Base-by-base conservation (phyloP, 1,284 basidiomycete species). In the Anthracocystis panici-leucophaei region DNA sequence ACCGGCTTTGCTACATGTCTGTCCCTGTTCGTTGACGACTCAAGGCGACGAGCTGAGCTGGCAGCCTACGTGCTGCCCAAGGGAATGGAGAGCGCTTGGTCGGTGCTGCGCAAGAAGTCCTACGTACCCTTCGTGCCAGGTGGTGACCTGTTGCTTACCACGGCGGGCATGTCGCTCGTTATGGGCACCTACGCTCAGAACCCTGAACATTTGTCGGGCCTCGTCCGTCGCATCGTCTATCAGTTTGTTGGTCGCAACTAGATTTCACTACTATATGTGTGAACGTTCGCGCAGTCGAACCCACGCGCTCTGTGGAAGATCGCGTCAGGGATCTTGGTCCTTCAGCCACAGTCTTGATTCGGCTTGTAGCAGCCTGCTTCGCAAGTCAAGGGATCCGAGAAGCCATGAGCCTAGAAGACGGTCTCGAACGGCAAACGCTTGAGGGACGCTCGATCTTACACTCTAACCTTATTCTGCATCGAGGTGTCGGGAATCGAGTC, bases 31-130 rank as follows among this genome's bases (percentile, higher is more conserved):
- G 89, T 96, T 5, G 96, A 99, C 82, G 94, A 94, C 82, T 91
- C 90, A 85, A 87, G 90, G 55, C 88, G 94, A 16, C 88, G 93
- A 14, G 90, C 90, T 3, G 94, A 96, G 86, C 87, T 96, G 72
- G 94, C 95, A 29, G 95, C 97, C 91, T 99, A 96, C 85, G 94
- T 94, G 4, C 87, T 97, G 42, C 95, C 95, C n/a, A 93, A 94
- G 85, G 93, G 90, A 0, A 85, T 83, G 49, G 81, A 84, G 62
- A 75, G 78, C 61, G 90, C 90, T 12, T 98, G 95, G 95, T 88
- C 91, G 1, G 90, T 91, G 77, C 90, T 91, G 16, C 86, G 93
- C 45, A 91, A 91, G 18, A 90, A 91, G 71, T 91, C 92, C 0
- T 90, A 90, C 86, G 91, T 95, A 23, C 91, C 92, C 4, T 86